These are phyloP conservation scores for Cordyceps fumosorosea DNA, from an alignment of 2,329 filamentous ascomycete species.

Conservation along the genomic window DNA sequence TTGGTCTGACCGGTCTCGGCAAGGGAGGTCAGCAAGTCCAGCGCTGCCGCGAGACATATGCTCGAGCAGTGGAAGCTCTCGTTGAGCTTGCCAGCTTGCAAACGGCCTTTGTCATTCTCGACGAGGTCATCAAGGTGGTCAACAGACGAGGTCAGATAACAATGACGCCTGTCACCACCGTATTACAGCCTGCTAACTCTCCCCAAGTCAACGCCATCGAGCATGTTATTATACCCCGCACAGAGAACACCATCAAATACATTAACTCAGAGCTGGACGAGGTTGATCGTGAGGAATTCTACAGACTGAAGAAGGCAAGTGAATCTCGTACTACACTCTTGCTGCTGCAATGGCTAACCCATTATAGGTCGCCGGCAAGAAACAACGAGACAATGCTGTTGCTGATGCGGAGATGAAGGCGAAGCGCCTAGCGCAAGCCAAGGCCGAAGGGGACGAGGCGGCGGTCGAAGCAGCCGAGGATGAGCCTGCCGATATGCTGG, in stretches of 20 bases:
- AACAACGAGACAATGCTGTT: slow-evolving; percentile 67
- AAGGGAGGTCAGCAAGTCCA: slow-evolving; percentile 98
- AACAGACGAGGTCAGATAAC: slow-evolving; percentile 72
- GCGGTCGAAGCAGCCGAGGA: slow-evolving; percentile 34
- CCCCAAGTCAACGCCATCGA: slow-evolving; percentile 82
- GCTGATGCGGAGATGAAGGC: slow-evolving; percentile 70
- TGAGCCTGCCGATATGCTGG: slow-evolving; percentile 58
- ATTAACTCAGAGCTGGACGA: slow-evolving; percentile 99
- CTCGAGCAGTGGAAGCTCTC: slow-evolving; percentile 87
- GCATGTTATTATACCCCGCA: slow-evolving; percentile 94
- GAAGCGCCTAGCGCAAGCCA: slow-evolving; percentile 51
- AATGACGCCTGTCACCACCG: not conserved
- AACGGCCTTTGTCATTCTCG: slow-evolving; percentile 94
- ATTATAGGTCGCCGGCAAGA: slow-evolving; percentile 65
- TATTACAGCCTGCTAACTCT: slow-evolving; percentile 17
- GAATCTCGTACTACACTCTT: not conserved
- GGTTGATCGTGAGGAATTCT: slow-evolving; percentile 96
- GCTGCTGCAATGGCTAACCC: not conserved
- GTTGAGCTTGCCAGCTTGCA: slow-evolving; percentile 93
- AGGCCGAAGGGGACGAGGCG: slow-evolving; percentile 20
- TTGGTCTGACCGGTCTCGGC: slow-evolving; percentile 88
- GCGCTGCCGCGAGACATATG: slow-evolving; percentile 90
- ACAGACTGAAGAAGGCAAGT: slow-evolving; percentile 77
- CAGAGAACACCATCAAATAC: slow-evolving; percentile 99
- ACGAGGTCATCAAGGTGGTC: slow-evolving; percentile 98